phyloP scores from a whole-genome alignment of 2,329 filamentous ascomycete species.

The Paraphaeosphaeria sporulosa region DNA sequence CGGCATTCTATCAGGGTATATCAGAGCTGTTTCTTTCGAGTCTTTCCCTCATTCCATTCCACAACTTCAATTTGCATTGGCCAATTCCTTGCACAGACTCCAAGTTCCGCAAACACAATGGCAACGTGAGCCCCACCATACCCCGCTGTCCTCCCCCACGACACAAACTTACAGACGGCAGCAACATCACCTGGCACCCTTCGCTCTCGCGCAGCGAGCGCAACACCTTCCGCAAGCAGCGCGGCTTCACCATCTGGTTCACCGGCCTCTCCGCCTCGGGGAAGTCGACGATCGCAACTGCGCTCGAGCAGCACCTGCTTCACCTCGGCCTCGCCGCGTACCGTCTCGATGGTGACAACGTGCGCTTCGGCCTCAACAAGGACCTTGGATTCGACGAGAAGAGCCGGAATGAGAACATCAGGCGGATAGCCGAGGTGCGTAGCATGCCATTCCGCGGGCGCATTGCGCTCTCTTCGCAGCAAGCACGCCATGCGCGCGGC shows the following conservation, averaged over 20 bases:
- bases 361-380: constrained; percentile 97
- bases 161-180: constrained; percentile 48
- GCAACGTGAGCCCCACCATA: constrained; percentile 46
- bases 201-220: constrained; percentile 82
- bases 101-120: constrained; percentile 29
- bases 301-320: constrained; percentile 95
- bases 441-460: neutral
- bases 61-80: neutral
- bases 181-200: constrained; percentile 91
- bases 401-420: constrained; percentile 97
- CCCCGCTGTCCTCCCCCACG: constrained; percentile 37
- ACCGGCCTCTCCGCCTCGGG: constrained; percentile 95
- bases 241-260: constrained; percentile 96
- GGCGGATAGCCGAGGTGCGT: constrained; percentile 81
- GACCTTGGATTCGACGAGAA: constrained; percentile 93
- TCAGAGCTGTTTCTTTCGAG: neutral
- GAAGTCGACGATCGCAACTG: constrained; percentile 96
- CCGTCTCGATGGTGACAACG: constrained; percentile 96
- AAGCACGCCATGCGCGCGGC: constrained; percentile 28
- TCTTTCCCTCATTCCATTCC: neutral
- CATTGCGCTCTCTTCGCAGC: constrained; percentile 15
- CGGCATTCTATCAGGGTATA: neutral
- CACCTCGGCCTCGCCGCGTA: constrained; percentile 85
- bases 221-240: constrained; percentile 77
- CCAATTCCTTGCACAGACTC: neutral